A percentile compares a stretch with the other conserved stretches of the same genome.
phyloP scores from a whole-genome alignment of 2,329 filamentous ascomycete species.

The Aureobasidium sp. region DNA sequence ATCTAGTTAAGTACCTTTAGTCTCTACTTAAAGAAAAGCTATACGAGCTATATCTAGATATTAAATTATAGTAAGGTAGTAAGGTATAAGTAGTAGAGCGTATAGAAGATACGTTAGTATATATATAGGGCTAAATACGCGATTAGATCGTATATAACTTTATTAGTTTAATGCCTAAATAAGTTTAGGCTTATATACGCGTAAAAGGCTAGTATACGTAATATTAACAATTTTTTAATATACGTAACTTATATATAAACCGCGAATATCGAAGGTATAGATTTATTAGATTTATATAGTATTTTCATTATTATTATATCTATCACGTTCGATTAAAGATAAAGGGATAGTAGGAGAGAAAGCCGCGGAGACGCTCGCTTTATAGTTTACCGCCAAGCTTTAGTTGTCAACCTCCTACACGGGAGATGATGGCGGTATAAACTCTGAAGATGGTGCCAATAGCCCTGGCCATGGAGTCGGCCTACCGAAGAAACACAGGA shows the following conservation, averaged over 20 bases:
- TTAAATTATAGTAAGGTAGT: constrained; percentile 2
- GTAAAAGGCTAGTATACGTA: constrained; percentile 15
- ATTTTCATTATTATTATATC: not conserved
- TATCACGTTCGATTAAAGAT: not conserved
- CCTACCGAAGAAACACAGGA: too few species aligned
- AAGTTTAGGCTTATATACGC: not conserved
- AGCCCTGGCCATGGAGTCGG: too few species aligned
- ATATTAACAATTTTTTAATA: not conserved
- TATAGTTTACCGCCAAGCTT: not conserved
- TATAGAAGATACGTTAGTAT: constrained; percentile 7
- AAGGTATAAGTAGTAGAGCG: not conserved
- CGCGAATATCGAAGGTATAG: not conserved
- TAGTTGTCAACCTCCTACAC: too few species aligned
- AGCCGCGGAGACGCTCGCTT: not conserved
- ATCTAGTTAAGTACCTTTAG: constrained; percentile 14
- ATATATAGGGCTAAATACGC: not conserved
- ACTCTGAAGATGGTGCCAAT: too few species aligned
- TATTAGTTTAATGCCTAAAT: not conserved
- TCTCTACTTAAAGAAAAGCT: constrained; percentile 10
- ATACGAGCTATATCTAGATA: constrained; percentile 14
- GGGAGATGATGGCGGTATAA: too few species aligned
- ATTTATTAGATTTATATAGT: not conserved
- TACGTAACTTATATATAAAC: not conserved
- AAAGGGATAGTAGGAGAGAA: not conserved
- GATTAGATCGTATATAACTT: not conserved